Conservation (phyloP, 1,139 yeast species). For the Diutina mesorugosa region DNA sequence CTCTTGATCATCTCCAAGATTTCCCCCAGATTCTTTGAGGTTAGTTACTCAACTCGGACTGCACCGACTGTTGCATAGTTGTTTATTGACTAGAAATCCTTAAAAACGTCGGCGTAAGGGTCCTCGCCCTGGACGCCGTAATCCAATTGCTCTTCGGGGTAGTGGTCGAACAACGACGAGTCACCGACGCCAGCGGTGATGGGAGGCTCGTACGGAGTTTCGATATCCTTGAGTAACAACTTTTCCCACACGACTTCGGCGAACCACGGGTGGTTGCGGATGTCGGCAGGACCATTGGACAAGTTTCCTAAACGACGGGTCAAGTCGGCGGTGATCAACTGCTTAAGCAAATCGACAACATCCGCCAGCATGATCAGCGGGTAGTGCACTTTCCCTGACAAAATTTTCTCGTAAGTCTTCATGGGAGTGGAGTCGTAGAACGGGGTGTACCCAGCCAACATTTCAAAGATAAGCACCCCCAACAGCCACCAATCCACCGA, state of each 20-base stretch:
- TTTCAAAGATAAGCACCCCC: slow-evolving; percentile 46
- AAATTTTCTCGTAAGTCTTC: slow-evolving; percentile 49
- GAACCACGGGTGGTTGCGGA: slow-evolving; percentile 46
- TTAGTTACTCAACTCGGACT: no score
- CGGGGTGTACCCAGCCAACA: slow-evolving; percentile 53
- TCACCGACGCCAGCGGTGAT: slow-evolving; percentile 52
- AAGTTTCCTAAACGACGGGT: slow-evolving; percentile 45
- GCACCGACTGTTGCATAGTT: not conserved
- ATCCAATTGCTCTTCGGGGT: slow-evolving; percentile 46
- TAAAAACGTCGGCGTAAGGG: slow-evolving; percentile 35
- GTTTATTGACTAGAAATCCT: slow-evolving; percentile 26
- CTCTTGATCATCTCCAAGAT: no score
- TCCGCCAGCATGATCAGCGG: slow-evolving; percentile 41
- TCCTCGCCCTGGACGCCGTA: slow-evolving; percentile 34
- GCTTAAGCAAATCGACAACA: slow-evolving; percentile 34
- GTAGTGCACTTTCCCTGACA: slow-evolving; percentile 36
- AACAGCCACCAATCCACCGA: slow-evolving; percentile 58
- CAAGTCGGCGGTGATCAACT: slow-evolving; percentile 41
- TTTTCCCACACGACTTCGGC: slow-evolving; percentile 51
- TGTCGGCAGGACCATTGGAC: slow-evolving; percentile 44
- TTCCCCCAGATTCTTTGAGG: no score
- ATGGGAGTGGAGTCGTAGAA: slow-evolving; percentile 50
- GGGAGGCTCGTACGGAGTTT: slow-evolving; percentile 54
- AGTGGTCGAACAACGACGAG: slow-evolving; percentile 46
- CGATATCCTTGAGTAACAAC: slow-evolving; percentile 41